Evolutionary conservation across 768 basidiomycete species (phyloP), one percentile per base, ranked within the genome.

Genomic region (Russula vinacea): DNA sequence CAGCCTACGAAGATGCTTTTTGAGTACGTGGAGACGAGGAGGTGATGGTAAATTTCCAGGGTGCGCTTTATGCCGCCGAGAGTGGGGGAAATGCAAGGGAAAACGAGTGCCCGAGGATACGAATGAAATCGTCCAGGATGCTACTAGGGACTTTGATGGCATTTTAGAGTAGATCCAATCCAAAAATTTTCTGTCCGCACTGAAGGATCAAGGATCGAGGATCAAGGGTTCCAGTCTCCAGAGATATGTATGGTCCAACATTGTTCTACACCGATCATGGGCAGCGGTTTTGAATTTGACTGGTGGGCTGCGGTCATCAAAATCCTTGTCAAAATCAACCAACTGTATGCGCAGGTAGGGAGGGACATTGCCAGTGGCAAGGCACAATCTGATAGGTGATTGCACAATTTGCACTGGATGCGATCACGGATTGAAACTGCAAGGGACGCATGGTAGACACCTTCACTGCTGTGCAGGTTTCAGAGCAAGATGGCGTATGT

Each of bases 131-230:
- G 51, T 47, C 62, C 35, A 45, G 16, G 57, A 47, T 35, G 62
- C 42, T 58, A 37, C 35, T 44, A 59, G 22, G 45, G 58, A 33
- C 44, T 22, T 64, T 32, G 58, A 59, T 54, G 52, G 58, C 63
- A 64, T 64, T 54, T 22, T 11, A 10, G 19, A 50, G 2, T 39
- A 22, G 17, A 24, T 13, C 1, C 40, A 17, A 29, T 49, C 42
- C 8, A 26, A 32, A 33, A 8, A n/a, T 33, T 33, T 16, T 16
- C 11, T 45, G 56, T 39, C 19, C 1, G 29, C 10, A 52, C 26
- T 40, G 14, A 39, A 32, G 53, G 40, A 26, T 29, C 29, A 29
- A 29, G 29, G 29, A 5, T 29, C n/a, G n/a, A n/a, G n/a, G n/a
- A n/a, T 6, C 14, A 35, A 59, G 19, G 44, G 44, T 13, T n/a